phyloP scores from a whole-genome alignment of 805 yeast genomes.

The Candida xiaguanensis region DNA sequence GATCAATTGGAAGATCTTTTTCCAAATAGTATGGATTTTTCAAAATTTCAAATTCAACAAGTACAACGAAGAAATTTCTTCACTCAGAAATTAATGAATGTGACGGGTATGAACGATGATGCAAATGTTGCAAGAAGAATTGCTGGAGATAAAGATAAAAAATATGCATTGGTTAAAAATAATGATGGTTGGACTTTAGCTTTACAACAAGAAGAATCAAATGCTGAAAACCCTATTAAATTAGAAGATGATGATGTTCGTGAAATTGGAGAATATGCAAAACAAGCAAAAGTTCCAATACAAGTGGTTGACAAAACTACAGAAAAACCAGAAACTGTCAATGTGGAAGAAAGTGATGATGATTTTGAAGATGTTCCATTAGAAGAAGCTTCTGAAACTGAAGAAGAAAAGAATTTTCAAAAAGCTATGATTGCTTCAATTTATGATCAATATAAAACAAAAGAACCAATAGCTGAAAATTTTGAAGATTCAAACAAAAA shows the following conservation, averaged over 20 bases:
- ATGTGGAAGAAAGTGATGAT: slow-evolving; percentile 11
- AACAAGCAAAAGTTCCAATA: slow-evolving; percentile 1
- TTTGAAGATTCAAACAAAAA: slow-evolving; percentile 23
- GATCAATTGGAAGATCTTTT: slow-evolving; percentile 81
- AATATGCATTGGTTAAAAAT: slow-evolving; percentile 69
- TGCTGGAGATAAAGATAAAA: slow-evolving; percentile 77
- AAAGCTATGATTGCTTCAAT: slow-evolving; percentile 34
- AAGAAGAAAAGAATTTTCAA: slow-evolving; percentile 24
- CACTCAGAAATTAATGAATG: slow-evolving; percentile 82
- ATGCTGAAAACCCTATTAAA: slow-evolving; percentile 44
- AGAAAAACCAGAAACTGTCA: slow-evolving; percentile 3
- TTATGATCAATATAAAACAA: slow-evolving; percentile 25
- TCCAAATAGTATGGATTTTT: slow-evolving; percentile 84
- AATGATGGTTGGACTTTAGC: slow-evolving; percentile 85
- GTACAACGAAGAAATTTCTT: slow-evolving; percentile 87
- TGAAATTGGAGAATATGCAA: slow-evolving; percentile 4
- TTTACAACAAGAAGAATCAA: slow-evolving; percentile 41
- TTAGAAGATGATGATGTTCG: slow-evolving; percentile 41
- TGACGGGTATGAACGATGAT: slow-evolving; percentile 71
- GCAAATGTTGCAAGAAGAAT: slow-evolving; percentile 54
- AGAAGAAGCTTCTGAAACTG: slow-evolving; percentile 18
- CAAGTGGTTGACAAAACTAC: neutral
- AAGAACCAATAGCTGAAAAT: slow-evolving; percentile 7
- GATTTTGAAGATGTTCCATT: slow-evolving; percentile 64
- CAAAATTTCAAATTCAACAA: slow-evolving; percentile 88